Evolutionary conservation across 1,284 basidiomycete genomes (phyloP).

Genomic region (Pulveroboletus ridleyi): DNA sequence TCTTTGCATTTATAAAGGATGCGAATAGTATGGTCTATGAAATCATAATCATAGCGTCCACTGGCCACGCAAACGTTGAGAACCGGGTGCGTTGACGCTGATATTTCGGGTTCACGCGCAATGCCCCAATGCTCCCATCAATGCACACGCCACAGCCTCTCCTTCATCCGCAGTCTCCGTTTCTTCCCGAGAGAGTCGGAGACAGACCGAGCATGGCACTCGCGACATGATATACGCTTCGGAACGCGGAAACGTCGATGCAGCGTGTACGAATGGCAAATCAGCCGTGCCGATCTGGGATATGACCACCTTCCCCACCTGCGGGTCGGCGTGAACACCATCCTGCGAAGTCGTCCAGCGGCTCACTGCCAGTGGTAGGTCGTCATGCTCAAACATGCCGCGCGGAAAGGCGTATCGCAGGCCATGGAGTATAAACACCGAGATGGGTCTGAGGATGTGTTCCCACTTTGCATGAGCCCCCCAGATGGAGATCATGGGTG

Average conservation of each 20-base stretch:
- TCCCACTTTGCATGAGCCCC: constrained; percentile 28
- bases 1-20: too few species aligned
- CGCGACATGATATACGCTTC: constrained; percentile 29
- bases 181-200: constrained; percentile 12
- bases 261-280: constrained; percentile 21
- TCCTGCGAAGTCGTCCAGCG: not conserved
- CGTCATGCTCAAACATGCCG: not conserved
- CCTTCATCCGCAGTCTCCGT: not conserved
- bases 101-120: constrained; percentile 23
- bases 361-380: not conserved
- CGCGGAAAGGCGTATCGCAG: constrained; percentile 18
- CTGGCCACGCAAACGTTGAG: too few species aligned
- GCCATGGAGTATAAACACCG: constrained; percentile 11
- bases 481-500: constrained; percentile 20
- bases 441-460: constrained; percentile 16
- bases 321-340: not conserved
- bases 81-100: constrained; percentile 2
- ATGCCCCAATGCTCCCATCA: constrained; percentile 31
- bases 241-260: constrained; percentile 22
- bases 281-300: constrained; percentile 22
- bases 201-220: constrained; percentile 28
- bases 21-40: too few species aligned
- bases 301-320: constrained; percentile 4
- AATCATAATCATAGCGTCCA: too few species aligned
- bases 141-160: constrained; percentile 19